Evolutionary conservation across 352 stramenopile species (phyloP).

Genomic region (Phytophthora cajani): DNA sequence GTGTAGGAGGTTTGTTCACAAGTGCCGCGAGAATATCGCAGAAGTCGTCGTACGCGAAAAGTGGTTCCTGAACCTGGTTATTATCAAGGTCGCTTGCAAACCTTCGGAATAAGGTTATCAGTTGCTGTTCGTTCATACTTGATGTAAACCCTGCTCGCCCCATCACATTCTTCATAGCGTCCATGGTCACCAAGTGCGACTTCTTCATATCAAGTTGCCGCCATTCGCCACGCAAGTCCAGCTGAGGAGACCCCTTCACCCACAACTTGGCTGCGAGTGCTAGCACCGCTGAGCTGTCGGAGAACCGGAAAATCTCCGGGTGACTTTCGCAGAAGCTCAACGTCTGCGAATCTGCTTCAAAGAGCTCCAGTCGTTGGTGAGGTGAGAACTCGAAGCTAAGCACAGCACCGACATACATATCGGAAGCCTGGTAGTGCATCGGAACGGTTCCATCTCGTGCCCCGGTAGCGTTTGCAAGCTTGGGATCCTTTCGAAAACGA

Average conservation of each 20-base stretch:
- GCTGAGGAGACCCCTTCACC: constrained; percentile 13
- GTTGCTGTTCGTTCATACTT: constrained; percentile 65
- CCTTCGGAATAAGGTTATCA: constrained; percentile 62
- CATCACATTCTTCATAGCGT: constrained; percentile 39
- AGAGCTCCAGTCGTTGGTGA: constrained; percentile 66
- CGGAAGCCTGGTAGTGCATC: constrained; percentile 50
- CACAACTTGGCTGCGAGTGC: constrained; percentile 29
- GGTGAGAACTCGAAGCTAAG: constrained; percentile 78
- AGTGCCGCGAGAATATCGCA: constrained; percentile 59
- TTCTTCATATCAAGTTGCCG: constrained; percentile 31
- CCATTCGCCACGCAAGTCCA: constrained; percentile 52
- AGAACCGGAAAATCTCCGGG: constrained; percentile 70
- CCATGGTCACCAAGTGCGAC: constrained; percentile 25
- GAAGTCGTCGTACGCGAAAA: constrained; percentile 66
- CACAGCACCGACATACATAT: constrained; percentile 80
- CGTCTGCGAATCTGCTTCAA: constrained; percentile 81
- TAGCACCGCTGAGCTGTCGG: constrained; percentile 52
- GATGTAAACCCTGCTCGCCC: constrained; percentile 15
- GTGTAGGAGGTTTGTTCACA: constrained; percentile 13
- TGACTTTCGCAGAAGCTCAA: constrained; percentile 81
- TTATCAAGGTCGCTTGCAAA: constrained; percentile 37
- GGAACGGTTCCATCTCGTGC: constrained; percentile 1
- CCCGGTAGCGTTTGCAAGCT: not conserved
- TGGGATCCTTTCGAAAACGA: constrained; percentile 59
- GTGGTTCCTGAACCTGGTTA: constrained; percentile 13